Percentiles rank a stretch among this genome's conserved stretches.
These are phyloP conservation scores for Cadophora malorum DNA, from an alignment of 2,329 filamentous ascomycete genomes.

Conservation along the genomic window DNA sequence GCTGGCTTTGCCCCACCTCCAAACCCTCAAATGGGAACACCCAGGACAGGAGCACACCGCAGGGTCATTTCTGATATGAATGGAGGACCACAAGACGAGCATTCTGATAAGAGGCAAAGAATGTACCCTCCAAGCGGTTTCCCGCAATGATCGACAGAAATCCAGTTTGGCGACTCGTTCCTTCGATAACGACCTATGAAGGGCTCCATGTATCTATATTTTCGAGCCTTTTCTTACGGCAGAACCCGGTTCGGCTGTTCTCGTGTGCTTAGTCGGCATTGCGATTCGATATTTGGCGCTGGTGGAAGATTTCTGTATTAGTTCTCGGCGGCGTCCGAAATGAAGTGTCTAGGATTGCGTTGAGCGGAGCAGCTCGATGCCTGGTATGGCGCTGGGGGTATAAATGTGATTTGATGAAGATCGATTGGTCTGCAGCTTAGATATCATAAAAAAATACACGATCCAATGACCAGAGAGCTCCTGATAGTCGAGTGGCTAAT, in stretches of 20 bases:
- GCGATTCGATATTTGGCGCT: slow-evolving; percentile 28
- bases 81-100: slow-evolving; percentile 37
- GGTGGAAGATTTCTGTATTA: slow-evolving; percentile 20
- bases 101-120: slow-evolving; percentile 44
- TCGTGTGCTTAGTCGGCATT: slow-evolving; percentile 8
- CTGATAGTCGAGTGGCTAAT: neutral
- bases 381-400: slow-evolving; percentile 30
- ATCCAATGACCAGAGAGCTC: neutral
- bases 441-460: slow-evolving; percentile 1
- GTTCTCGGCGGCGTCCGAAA: slow-evolving; percentile 33
- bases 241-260: neutral
- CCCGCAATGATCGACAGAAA: slow-evolving; percentile 32
- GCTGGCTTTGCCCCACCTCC: slow-evolving; percentile 33
- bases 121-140: slow-evolving; percentile 42
- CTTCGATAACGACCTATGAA: neutral
- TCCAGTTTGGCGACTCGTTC: neutral
- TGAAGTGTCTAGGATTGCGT: slow-evolving; percentile 15
- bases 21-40: slow-evolving; percentile 33
- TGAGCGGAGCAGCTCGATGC: slow-evolving; percentile 20
- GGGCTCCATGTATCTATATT: slow-evolving; percentile 29
- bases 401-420: neutral
- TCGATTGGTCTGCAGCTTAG: slow-evolving; percentile 20
- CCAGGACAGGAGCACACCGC: slow-evolving; percentile 39
- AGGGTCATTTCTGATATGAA: slow-evolving; percentile 44
- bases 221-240: slow-evolving; percentile 11